Evolutionary conservation across 371 early-diverging fungal species (phyloP), one percentile per base, ranked within the genome.

Genomic region (Cokeromyces recurvatus): DNA sequence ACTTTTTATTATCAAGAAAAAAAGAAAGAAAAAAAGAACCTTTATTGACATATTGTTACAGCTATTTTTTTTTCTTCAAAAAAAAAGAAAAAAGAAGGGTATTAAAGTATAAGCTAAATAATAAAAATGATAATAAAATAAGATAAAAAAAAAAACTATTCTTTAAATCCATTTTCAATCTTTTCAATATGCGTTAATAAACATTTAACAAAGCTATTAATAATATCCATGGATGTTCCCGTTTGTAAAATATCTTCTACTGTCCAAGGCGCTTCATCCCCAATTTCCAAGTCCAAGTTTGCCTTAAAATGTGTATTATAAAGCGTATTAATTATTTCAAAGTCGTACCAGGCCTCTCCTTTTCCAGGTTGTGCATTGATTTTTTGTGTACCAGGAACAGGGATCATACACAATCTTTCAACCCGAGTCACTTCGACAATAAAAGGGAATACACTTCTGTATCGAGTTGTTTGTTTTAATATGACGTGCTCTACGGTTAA

Each of bases 361-460:
- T 44, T 15, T 8, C 72, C 68, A 15, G 70, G 59, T 12, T 49
- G 27, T 1, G 67, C 68, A 2, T 42, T 22, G 9, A 62, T 39
- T 19, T 68, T 73, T 9, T 14, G n/a, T 2, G 40, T 36, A n/a
- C 27, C 17, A 4, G 53, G 55, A 0, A 48, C 60, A 3, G 29
- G 50, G 3, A 27, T 21, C 5, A 68, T n/a, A 0, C 61, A 60
- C 2, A 78, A 34, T 11, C 49, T 36, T 48, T 74, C 75, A 9
- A 66, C 57, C 0, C 62, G 59, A 9, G 68, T 64, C 12, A 78
- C 53, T 17, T 73, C 71, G 0, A 69, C 59, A 2, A 65, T 35
- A 35, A 64, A 78, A 0, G 74, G 71, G 19, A 50, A 51, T 17
- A 62, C 58, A 15, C 62, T 51, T 3, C 48, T 50, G 32, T 55